Percentiles rank a stretch among this genome's conserved stretches.
phyloP scores from a whole-genome alignment of 345 rosid species.

The Raphanus sativus region DNA sequence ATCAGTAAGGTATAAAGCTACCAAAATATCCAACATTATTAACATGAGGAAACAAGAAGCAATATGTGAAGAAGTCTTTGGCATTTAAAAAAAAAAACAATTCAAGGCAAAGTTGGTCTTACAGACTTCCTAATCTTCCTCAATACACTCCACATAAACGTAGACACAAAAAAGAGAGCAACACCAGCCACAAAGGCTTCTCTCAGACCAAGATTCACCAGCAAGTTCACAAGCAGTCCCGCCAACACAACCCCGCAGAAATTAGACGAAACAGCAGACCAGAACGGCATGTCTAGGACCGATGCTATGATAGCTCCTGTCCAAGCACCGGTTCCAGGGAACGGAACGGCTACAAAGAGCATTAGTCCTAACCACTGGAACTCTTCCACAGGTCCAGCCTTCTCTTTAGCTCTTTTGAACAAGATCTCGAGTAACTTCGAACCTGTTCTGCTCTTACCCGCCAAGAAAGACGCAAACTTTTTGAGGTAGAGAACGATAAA shows the following conservation, averaged over 20 bases:
- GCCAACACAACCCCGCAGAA: conserved; percentile 80
- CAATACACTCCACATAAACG: conserved; percentile 84
- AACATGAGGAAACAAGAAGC: background rate
- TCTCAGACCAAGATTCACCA: conserved; percentile 79
- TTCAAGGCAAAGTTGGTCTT: conserved; percentile 1
- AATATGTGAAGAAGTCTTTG: conserved; percentile 8
- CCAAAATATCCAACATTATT: conserved; percentile 10
- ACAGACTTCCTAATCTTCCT: conserved; percentile 32
- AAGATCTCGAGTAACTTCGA: conserved; percentile 58
- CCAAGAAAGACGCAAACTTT: conserved; percentile 64
- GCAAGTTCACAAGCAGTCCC: conserved; percentile 78
- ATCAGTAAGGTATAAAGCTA: background rate
- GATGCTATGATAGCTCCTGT: conserved; percentile 90
- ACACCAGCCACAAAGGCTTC: conserved; percentile 70
- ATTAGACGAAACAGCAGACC: conserved; percentile 76
- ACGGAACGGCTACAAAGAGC: conserved; percentile 97
- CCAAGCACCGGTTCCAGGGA: conserved; percentile 98
- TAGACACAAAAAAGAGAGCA: conserved; percentile 64
- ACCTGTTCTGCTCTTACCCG: conserved; percentile 59
- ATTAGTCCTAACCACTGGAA: conserved; percentile 90
- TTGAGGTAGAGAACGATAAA: conserved; percentile 76
- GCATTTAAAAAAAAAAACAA: conserved; percentile 3
- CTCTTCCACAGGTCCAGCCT: conserved; percentile 87
- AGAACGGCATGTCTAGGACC: conserved; percentile 86
- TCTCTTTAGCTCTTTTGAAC: conserved; percentile 72